Base-by-base conservation (phyloP, 345 rosid genomes). In the Gossypium herbaceum region DNA sequence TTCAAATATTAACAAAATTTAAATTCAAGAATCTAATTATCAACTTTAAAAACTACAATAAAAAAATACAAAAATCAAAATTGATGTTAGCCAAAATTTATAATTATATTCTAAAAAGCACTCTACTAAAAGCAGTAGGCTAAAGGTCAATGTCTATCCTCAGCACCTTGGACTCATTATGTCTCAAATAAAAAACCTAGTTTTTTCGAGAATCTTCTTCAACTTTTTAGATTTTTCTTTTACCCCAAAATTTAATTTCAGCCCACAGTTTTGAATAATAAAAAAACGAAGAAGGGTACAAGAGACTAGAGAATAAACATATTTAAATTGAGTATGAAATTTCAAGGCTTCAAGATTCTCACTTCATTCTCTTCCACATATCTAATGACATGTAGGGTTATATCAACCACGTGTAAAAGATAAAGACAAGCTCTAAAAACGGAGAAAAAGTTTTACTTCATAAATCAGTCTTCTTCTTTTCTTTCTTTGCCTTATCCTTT, bases 201-300 rank as follows among this genome's bases (percentile, higher is more conserved):
- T 72, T 41, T 15, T 41, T 72, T 57, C 65, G 20, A 19, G 65
- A 57, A 20, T 19, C 75, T 72, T 72, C 75, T 20, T 7, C 9
- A 2, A 7, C 43, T 22, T 47, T 12, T 55, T n/a, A 47, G 71
- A 45, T 12, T 13, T 11, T 12, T 7, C 3, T 2, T n/a, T 1
- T 3, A 9, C 12, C 71, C 29, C 9, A 5, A 20, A 12, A 44
- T 44, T 20, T 44, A 20, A n/a, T 27, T 17, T 17, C 10, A 71
- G 41, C 62, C 73, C 73, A 22, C 39, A 20, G 24, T 16, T 27
- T 24, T 22, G 9, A 51, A 17, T 52, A 13, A 51, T 9, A 7
- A 9, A 7, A 9, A 1, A 17, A n/a, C 0, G 24, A 24, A 24
- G 22, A 65, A 12, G 9, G 39, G 39, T 29, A 4, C 34, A 29